phyloP scores from a whole-genome alignment of 73 alveolate species.

The Paramecium bursaria region DNA sequence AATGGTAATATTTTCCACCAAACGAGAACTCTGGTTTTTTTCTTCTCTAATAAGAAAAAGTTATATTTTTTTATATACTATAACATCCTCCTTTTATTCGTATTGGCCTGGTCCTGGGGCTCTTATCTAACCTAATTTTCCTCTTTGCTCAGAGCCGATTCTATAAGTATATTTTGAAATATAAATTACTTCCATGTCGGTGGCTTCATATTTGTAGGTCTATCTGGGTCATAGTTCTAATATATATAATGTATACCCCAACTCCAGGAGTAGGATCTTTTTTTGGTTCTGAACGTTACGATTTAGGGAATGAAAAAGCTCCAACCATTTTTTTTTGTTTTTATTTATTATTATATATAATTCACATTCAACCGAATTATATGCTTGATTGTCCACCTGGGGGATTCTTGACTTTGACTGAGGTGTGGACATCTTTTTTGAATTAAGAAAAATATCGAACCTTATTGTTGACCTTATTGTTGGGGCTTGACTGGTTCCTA shows the following conservation, averaged over 20 bases:
- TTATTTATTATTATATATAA: too few relatives aligned
- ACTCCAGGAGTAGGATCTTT: conserved; percentile 44
- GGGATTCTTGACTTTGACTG: conserved; percentile 58
- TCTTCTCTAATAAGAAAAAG: conserved; percentile 5
- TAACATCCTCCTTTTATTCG: conserved; percentile 11
- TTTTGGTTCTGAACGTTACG: conserved; percentile 4
- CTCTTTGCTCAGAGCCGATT: conserved; percentile 28
- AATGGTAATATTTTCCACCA: conserved; percentile 24
- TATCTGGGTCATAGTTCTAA: conserved; percentile 47
- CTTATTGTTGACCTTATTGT: conserved; percentile 21
- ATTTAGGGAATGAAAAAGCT: conserved; percentile 53
- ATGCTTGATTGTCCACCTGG: conserved; percentile 55
- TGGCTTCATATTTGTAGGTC: conserved; percentile 19
- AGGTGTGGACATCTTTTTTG: conserved; percentile 33
- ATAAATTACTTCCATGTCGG: conserved; percentile 47
- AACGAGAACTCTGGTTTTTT: conserved; percentile 39
- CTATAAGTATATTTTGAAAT: neutral
- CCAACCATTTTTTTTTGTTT: conserved; percentile 41
- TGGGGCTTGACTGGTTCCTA: conserved; percentile 1
- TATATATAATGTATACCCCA: conserved; percentile 12
- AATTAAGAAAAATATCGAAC: neutral
- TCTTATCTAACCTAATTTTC: neutral
- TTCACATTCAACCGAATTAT: conserved; percentile 49
- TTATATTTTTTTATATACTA: neutral
- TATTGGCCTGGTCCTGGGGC: conserved; percentile 50